phyloP scores from a whole-genome alignment of 345 rosid species.

The Melaleuca alternifolia region DNA sequence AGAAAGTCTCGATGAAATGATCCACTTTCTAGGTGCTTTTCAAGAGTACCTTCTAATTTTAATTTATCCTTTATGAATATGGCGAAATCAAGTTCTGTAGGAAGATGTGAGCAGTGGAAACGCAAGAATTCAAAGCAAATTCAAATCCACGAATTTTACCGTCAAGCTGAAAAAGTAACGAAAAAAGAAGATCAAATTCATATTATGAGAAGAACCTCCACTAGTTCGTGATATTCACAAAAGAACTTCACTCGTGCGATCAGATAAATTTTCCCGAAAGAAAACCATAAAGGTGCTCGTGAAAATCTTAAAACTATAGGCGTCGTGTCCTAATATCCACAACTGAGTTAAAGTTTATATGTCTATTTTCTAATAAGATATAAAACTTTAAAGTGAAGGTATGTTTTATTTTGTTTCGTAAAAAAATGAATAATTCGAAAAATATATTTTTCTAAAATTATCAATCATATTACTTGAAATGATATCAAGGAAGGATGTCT shows the following conservation, averaged over 20 bases:
- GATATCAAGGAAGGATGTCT: too few species aligned
- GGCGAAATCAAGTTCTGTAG: neutral
- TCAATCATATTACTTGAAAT: too few species aligned
- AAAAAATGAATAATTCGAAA: too few species aligned
- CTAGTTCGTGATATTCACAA: neutral
- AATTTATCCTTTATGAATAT: accelerated
- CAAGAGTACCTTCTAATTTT: neutral
- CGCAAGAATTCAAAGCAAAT: neutral
- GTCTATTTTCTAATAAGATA: too few species aligned
- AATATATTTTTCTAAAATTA: too few species aligned
- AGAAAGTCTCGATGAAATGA: neutral
- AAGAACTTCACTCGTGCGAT: neutral
- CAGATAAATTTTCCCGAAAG: neutral
- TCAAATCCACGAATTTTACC: neutral
- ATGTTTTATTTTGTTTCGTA: too few species aligned
- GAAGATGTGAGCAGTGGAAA: neutral
- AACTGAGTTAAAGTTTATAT: too few species aligned
- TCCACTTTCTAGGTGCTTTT: neutral
- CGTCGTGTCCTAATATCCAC: too few species aligned
- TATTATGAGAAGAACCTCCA: too few species aligned
- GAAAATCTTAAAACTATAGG: neutral
- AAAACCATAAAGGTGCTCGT: neutral
- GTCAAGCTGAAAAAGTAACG: accelerated
- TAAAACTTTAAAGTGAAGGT: too few species aligned
- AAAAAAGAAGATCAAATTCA: neutral